Percentiles rank a stretch among this genome's conserved stretches.
Evolutionary conservation across 768 basidiomycete species (phyloP).

Genomic region (Bullera alba): DNA sequence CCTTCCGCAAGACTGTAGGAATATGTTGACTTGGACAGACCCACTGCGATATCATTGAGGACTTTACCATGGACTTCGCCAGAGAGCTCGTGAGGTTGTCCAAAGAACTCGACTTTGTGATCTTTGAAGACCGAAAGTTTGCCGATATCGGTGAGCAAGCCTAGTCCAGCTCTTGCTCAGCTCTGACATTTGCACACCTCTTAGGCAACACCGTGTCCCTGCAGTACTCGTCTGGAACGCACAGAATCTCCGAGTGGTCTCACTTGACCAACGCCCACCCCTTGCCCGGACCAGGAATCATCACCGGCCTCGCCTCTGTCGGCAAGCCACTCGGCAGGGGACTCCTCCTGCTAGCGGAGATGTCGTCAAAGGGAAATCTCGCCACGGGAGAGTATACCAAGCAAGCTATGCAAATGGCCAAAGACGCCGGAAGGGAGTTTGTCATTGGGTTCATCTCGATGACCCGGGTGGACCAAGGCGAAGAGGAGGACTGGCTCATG

Average conservation of each 20-base stretch:
- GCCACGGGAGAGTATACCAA: constrained; percentile 76
- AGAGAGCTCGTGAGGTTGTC: constrained; percentile 63
- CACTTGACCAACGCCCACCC: constrained; percentile 96
- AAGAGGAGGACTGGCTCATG: constrained; percentile 74
- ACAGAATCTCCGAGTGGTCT: constrained; percentile 91
- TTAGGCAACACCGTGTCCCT: constrained; percentile 93
- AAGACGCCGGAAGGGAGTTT: constrained; percentile 64
- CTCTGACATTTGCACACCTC: not conserved
- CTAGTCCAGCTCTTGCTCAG: too few relatives aligned
- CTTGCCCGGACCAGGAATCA: constrained; percentile 89
- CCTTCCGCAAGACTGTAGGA: not conserved
- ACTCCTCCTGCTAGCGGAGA: constrained; percentile 85
- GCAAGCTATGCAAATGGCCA: constrained; percentile 79
- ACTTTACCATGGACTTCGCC: constrained; percentile 71
- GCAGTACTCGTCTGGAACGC: constrained; percentile 86
- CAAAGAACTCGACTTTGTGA: constrained; percentile 78
- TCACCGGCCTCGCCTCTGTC: constrained; percentile 79
- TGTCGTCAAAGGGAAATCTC: constrained; percentile 85
- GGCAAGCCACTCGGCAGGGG: constrained; percentile 79
- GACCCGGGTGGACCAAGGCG: constrained; percentile 60
- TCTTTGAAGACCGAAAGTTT: constrained; percentile 98
- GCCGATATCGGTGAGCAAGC: constrained; percentile 79
- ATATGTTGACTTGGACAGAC: constrained; percentile 56
- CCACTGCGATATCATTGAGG: constrained; percentile 90
- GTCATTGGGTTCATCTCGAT: constrained; percentile 97